Conservation (phyloP, 768 basidiomycete species). For the Kwoniella dendrophila region DNA sequence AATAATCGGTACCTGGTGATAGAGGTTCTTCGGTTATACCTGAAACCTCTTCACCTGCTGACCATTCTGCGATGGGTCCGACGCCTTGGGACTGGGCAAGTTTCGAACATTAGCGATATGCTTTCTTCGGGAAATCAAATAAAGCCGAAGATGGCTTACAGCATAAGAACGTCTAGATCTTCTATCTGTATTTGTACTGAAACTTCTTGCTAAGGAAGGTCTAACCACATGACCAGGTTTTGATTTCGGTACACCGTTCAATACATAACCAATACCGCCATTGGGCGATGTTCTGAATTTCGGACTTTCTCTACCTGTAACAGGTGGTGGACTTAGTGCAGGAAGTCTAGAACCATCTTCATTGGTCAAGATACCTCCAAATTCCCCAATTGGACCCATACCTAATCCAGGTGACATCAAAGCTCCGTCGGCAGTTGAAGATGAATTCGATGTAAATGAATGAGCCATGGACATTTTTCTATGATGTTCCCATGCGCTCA, state of each 20-base stretch:
- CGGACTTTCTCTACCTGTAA: constrained; percentile 38
- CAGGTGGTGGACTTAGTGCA: constrained; percentile 29
- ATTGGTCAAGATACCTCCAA: constrained; percentile 26
- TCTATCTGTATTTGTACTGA: constrained; percentile 32
- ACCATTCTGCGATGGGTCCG: constrained; percentile 50
- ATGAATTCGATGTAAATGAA: constrained; percentile 35
- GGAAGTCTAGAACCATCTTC: constrained; percentile 22
- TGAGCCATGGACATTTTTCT: constrained; percentile 43
- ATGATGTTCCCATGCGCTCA: constrained; percentile 44
- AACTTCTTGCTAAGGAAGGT: constrained; percentile 36
- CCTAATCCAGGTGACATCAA: constrained; percentile 43
- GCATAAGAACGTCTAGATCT: constrained; percentile 22
- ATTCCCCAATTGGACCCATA: constrained; percentile 47
- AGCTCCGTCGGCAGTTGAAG: constrained; percentile 25
- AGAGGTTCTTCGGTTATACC: constrained; percentile 27
- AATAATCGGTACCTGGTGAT: constrained; percentile 44
- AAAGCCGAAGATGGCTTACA: constrained; percentile 9
- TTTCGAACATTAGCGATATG: background rate
- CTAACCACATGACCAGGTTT: constrained; percentile 15
- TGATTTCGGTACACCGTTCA: constrained; percentile 48
- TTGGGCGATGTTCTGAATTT: constrained; percentile 41
- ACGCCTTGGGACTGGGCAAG: constrained; percentile 39
- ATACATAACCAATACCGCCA: constrained; percentile 46
- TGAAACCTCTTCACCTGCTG: constrained; percentile 14
- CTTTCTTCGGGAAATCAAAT: background rate